Evolutionary conservation across 1,284 basidiomycete genomes (phyloP).

Genomic region (Rhodotorula sp.): DNA sequence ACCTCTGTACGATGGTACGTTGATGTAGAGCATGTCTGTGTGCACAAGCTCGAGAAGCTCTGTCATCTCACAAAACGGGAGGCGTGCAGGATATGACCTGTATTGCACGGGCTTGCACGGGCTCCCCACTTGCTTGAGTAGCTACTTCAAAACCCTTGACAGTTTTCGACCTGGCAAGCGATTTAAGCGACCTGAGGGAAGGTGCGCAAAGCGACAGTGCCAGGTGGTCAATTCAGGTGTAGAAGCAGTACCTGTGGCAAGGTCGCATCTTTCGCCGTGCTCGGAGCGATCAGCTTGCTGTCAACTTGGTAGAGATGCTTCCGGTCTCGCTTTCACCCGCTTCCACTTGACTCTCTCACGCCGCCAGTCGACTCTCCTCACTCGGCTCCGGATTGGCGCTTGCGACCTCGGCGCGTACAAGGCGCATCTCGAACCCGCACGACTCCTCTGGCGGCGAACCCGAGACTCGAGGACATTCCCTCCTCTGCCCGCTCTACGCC

Average conservation of each 20-base stretch:
- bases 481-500: too few species aligned
- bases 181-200: too few species aligned
- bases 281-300: too few species aligned
- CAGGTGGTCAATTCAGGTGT: too few species aligned
- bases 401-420: background rate
- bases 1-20: too few species aligned
- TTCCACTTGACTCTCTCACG: background rate
- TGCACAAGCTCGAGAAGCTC: constrained; percentile 29
- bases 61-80: background rate
- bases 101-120: background rate
- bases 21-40: constrained; percentile 2
- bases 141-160: background rate
- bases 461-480: too few species aligned
- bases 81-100: background rate
- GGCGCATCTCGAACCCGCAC: background rate
- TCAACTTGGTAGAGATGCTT: too few species aligned
- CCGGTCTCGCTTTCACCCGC: too few species aligned
- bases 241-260: too few species aligned
- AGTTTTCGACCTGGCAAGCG: background rate
- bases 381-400: background rate
- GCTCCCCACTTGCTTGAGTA: background rate
- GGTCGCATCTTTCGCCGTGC: too few species aligned
- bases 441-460: too few species aligned
- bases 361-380: background rate
- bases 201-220: too few species aligned